Conservation (phyloP, 257 asterid species). For the Nicotiana tomentosiformis region DNA sequence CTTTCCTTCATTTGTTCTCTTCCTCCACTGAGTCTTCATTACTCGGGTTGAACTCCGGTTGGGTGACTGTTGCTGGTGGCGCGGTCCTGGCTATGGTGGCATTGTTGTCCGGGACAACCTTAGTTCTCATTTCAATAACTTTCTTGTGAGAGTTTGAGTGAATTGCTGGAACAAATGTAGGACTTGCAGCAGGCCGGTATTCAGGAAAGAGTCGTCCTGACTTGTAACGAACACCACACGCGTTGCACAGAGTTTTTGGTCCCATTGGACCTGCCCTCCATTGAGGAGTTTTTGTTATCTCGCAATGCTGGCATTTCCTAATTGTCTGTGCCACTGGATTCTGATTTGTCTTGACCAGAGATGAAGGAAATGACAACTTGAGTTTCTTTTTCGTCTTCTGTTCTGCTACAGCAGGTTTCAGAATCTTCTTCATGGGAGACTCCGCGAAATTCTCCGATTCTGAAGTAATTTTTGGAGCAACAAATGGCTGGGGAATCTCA, state of each 20-base stretch:
- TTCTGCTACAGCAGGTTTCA: conserved; percentile 21
- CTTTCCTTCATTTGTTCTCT: conserved; percentile 8
- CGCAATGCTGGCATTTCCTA: conserved; percentile 55
- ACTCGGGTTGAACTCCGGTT: conserved; percentile 20
- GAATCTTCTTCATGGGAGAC: conserved; percentile 27
- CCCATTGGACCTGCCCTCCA: conserved; percentile 66
- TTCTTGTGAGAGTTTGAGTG: conserved; percentile 65
- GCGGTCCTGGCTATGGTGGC: background rate
- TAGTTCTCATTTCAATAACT: conserved; percentile 49
- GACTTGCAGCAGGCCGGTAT: conserved; percentile 59
- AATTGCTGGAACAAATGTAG: conserved; percentile 43
- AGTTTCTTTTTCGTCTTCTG: conserved; percentile 57
- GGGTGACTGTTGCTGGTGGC: conserved; percentile 3
- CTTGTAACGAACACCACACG: conserved; percentile 57
- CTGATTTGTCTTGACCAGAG: conserved; percentile 15
- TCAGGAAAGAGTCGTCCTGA: conserved; percentile 55
- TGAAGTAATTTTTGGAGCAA: conserved; percentile 23
- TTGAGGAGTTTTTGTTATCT: conserved; percentile 59
- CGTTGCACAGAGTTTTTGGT: conserved; percentile 57
- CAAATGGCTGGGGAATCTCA: conserved; percentile 13
- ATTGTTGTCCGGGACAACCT: background rate
- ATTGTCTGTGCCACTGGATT: conserved; percentile 30
- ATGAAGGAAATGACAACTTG: conserved; percentile 24
- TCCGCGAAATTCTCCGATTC: conserved; percentile 38
- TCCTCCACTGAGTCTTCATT: background rate